phyloP scores from a whole-genome alignment of 139 green algal species.

The Tetradesmus lagerheimii region DNA sequence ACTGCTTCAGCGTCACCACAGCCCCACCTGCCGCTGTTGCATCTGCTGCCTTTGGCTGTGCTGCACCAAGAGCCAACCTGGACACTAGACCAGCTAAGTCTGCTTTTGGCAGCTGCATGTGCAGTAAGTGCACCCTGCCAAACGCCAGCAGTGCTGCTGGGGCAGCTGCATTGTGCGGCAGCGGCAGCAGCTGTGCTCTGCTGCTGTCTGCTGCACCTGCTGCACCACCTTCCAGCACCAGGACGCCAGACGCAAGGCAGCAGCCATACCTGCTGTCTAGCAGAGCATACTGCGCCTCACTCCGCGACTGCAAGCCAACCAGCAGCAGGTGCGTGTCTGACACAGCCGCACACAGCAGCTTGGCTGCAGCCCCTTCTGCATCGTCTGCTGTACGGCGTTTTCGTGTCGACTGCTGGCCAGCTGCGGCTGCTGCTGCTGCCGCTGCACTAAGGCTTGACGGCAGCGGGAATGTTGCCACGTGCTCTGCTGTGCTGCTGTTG shows the following conservation, averaged over 20 bases:
- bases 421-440: neutral
- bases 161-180: neutral
- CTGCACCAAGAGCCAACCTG: neutral
- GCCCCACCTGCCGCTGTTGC: neutral
- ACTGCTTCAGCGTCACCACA: neutral
- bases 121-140: conserved; percentile 29
- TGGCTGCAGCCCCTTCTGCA: neutral
- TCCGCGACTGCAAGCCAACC: neutral
- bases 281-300: neutral
- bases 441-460: neutral
- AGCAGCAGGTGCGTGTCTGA: conserved; percentile 33
- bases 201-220: neutral
- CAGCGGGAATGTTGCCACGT: neutral
- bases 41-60: neutral
- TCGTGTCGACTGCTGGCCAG: neutral
- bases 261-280: conserved; percentile 35
- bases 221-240: neutral
- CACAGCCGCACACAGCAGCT: conserved; percentile 18
- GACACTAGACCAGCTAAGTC: conserved; percentile 28
- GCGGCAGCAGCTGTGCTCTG: conserved; percentile 20
- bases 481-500: conserved; percentile 1
- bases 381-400: conserved; percentile 14
- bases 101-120: conserved; percentile 19
- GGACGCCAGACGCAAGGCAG: neutral
- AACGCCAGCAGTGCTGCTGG: conserved; percentile 4